These are phyloP conservation scores for Maudiozyma serrabonitensis DNA, from an alignment of 805 yeast species.

Conservation along the genomic window DNA sequence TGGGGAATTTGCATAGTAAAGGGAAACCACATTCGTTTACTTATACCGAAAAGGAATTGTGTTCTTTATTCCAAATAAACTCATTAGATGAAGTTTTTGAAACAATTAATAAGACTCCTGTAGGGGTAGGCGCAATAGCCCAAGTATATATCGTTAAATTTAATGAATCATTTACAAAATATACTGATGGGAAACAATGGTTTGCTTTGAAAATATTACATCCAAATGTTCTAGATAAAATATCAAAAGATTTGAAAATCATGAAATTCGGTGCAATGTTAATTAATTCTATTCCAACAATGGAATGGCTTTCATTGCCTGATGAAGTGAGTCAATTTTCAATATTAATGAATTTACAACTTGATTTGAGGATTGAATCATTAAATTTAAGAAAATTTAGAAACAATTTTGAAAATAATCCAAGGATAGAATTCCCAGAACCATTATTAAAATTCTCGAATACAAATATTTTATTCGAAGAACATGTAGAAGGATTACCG, in stretches of 20 bases:
- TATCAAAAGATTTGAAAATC: constrained; percentile 71
- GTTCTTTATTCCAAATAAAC: constrained; percentile 45
- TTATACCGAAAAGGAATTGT: constrained; percentile 49
- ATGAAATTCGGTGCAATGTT: constrained; percentile 71
- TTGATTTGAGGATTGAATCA: constrained; percentile 86
- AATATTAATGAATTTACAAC: constrained; percentile 74
- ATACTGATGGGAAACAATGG: constrained; percentile 31
- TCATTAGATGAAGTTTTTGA: constrained; percentile 71
- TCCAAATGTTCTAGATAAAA: constrained; percentile 66
- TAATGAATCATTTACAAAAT: constrained; percentile 4
- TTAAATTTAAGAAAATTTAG: constrained; percentile 65
- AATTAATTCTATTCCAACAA: constrained; percentile 71
- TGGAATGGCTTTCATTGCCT: constrained; percentile 96
- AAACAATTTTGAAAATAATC: constrained; percentile 47
- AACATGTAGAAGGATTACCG: constrained; percentile 72
- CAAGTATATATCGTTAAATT: constrained; percentile 80
- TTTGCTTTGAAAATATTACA: constrained; percentile 92
- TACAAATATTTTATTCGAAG: constrained; percentile 73
- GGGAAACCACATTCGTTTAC: constrained; percentile 62
- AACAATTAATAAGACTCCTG: constrained; percentile 61
- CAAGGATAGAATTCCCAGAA: constrained; percentile 69
- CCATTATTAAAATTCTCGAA: constrained; percentile 44
- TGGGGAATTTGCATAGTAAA: constrained; percentile 72
- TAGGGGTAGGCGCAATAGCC: constrained; percentile 98
- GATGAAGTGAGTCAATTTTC: constrained; percentile 88